phyloP scores from a whole-genome alignment of 2,329 filamentous ascomycete species.

The Arthrobotrys megalospora region DNA sequence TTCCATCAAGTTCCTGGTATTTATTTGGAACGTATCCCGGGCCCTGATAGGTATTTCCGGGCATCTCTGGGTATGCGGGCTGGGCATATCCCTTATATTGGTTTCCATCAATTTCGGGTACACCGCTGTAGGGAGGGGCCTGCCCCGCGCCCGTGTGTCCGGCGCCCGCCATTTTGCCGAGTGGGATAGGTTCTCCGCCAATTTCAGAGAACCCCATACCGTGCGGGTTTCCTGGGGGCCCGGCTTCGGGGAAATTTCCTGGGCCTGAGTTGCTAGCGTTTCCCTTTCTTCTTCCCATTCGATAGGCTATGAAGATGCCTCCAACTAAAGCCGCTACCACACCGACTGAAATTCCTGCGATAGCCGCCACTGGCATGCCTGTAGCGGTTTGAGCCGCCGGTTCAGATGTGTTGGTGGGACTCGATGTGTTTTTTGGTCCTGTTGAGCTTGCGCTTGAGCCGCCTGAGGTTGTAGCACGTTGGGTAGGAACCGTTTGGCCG shows the following conservation, averaged over 20 bases:
- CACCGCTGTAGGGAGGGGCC: constrained; percentile 19
- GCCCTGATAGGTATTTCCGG: constrained; percentile 1
- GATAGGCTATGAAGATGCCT: constrained; percentile 12
- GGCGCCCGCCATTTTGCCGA: not conserved
- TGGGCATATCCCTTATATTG: constrained; percentile 28
- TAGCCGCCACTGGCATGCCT: constrained; percentile 1
- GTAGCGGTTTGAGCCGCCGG: not conserved
- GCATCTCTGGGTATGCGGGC: constrained; percentile 21
- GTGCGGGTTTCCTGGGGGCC: constrained; percentile 17
- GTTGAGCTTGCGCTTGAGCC: not conserved
- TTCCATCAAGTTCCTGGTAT: constrained; percentile 22
- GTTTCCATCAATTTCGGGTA: constrained; percentile 19
- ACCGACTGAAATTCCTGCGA: constrained; percentile 21
- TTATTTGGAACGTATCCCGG: constrained; percentile 8
- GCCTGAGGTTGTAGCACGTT: not conserved
- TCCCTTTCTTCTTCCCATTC: constrained; percentile 23
- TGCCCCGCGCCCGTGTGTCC: not conserved
- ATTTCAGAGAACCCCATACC: constrained; percentile 29
- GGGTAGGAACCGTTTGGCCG: constrained; percentile 17
- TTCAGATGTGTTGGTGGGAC: constrained; percentile 12
- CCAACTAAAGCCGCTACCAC: constrained; percentile 11
- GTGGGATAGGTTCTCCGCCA: constrained; percentile 2
- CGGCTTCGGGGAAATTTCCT: not conserved
- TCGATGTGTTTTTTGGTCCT: constrained; percentile 8
- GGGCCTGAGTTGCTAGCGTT: not conserved